Evolutionary conservation across 441 rosid species (phyloP), one percentile per base, ranked within the genome.

Genomic region (Gossypium davidsonii): DNA sequence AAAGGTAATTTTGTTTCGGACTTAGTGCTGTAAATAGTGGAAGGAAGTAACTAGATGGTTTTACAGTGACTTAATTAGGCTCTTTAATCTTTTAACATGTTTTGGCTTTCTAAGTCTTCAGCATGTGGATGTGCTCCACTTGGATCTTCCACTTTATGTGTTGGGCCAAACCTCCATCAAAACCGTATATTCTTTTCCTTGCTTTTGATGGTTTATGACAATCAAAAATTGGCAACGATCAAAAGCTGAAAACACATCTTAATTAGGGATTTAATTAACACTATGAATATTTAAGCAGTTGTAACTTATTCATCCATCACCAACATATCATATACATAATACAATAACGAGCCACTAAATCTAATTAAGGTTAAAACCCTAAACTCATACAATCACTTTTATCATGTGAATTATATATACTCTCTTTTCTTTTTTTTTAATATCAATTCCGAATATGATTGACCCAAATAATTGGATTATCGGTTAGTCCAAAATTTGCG

Each of bases 81-180:
- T 37, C 42, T 37, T 7, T 37, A 37, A 7, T 37, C 42, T 37
- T 37, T 37, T 37, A 37, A 37, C 42, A 37, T 37, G 55, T 14
- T 11, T 44, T 10, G 15, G 9, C 34, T 31, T 4, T 61, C 9
- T 3, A 57, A 44, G 15, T 1, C 42, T 31, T 6, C 52, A 65
- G 79, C 49, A 37, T 75, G 75, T 69, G 75, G 80, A 61, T 67
- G 69, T 71, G 83, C 79, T 79, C 81, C 79, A 65, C 3, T 70
- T 77, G 62, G 72, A 75, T 12, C 53, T 48, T 48, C 53, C 15
- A 14, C 53, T 37, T 37, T 37, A 37, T 37, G 42, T 37, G 42
- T 37, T 37, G 42, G 42, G 42, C 1, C 63, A 74, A 62, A 57
- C 62, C 28, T 11, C 28, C 53, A 14, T 48, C 53, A 48, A 48